Evolutionary conservation across 169 alveolate species (phyloP), one percentile per base, ranked within the genome.

Genomic region (Babesia sp.): DNA sequence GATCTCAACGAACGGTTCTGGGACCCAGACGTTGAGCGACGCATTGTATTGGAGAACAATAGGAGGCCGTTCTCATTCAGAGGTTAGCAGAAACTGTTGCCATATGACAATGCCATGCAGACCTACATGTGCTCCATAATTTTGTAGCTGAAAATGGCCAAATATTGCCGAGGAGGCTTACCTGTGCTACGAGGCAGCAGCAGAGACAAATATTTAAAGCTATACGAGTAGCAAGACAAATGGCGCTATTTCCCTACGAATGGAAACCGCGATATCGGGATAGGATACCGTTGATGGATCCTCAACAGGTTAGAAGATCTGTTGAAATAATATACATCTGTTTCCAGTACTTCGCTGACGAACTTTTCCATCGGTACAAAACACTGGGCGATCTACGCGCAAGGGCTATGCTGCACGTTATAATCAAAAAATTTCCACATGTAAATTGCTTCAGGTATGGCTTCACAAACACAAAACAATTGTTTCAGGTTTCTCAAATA

Each of bases 241-340:
- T 91, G 95, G 95, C 94, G 46, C 66, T 91, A 11, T 84, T 90
- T 54, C 95, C 95, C 4, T 90, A 85, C 54, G 94, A 91, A 70
- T 84, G 93, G 84, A 90, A 87, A 42, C 95, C 95, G 3, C 53
- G 87, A 22, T 72, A 64, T 28, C 77, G 87, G 39, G 93, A 91
- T 41, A 57, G 80, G 34, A 91, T 91, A 54, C 95, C 95, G 20
- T 50, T 91, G 28, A 85, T 91, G 91, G 92, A 91, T 68, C 95
- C 95, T 1, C 44, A 51, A 51, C 82, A 78, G 77, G 77, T 83
- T 20, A 50, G 51, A 22, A n/a, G 14, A 31, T 14, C 71, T 60
- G n/a, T n/a, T 48, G 33, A 48, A 18, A 20, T 12, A 48, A 8
- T 14, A 14, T 48, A 8, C 6, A 48, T 20, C 28, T 8, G 20